A percentile compares a stretch with the other conserved stretches of the same genome.
Evolutionary conservation across 2,329 filamentous ascomycete species (phyloP).

Genomic region (Talaromyces sp.): DNA sequence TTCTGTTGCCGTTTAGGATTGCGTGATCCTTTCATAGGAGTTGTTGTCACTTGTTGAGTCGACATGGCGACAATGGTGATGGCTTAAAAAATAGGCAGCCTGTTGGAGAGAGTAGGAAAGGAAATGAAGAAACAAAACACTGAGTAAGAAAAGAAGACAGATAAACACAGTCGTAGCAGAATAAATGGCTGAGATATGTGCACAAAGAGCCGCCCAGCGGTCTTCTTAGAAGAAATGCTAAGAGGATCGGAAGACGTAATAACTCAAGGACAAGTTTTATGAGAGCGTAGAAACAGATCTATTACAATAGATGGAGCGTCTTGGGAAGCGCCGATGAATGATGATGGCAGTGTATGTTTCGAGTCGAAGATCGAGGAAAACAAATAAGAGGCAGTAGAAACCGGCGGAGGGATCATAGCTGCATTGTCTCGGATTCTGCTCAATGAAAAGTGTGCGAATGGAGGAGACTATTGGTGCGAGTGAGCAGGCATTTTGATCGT

Average conservation of each 20-base stretch:
- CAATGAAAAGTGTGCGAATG: background rate
- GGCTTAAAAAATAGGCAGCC: conserved; percentile 53
- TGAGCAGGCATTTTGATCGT: background rate
- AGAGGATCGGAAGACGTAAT: conserved; percentile 20
- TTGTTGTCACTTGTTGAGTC: conserved; percentile 39
- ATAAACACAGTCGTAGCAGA: conserved; percentile 9
- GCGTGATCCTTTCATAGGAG: conserved; percentile 34
- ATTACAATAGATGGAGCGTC: conserved; percentile 1
- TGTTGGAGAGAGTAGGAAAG: conserved; percentile 31
- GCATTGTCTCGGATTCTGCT: background rate
- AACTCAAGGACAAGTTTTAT: background rate
- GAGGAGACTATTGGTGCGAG: background rate
- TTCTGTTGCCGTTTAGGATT: conserved; percentile 32
- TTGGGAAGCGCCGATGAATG: conserved; percentile 3
- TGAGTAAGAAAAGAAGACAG: conserved; percentile 18
- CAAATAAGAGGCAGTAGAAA: conserved; percentile 4
- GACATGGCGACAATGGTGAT: conserved; percentile 42
- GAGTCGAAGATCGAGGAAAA: conserved; percentile 8
- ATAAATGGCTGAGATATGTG: conserved; percentile 14
- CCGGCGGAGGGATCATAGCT: conserved; percentile 11
- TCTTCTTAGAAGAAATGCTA: conserved; percentile 11
- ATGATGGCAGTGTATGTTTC: conserved; percentile 6
- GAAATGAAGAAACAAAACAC: conserved; percentile 16
- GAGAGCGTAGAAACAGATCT: background rate
- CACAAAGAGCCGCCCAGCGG: conserved; percentile 18